Conservation (phyloP, 164 flowering plant species). For the Macadamia tetraphylla region DNA sequence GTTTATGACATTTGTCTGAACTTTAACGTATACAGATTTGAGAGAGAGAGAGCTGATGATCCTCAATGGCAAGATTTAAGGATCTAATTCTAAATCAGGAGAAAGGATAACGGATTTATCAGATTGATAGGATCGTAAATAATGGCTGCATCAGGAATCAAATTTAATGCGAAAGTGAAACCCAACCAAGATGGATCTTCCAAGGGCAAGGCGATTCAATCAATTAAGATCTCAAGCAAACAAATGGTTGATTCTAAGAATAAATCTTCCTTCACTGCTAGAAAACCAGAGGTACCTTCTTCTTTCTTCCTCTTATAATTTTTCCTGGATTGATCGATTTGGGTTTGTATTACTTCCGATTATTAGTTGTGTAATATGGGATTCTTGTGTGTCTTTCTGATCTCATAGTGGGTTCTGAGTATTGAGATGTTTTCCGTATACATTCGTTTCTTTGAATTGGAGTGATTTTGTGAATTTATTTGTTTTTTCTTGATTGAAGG, state of each 20-base stretch:
- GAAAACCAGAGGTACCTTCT: conserved; percentile 47
- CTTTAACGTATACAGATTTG: no score
- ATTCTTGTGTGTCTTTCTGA: not conserved
- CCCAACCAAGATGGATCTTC: conserved; percentile 32
- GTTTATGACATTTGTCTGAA: no score
- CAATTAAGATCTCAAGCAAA: conserved; percentile 36
- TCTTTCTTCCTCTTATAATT: not conserved
- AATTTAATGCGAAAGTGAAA: conserved; percentile 30
- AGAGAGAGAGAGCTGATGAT: no score
- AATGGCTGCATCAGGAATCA: conserved; percentile 35
- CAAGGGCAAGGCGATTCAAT: conserved; percentile 27
- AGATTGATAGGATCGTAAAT: not conserved
- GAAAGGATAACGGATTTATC: conserved; percentile 6
- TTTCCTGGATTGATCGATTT: not conserved
- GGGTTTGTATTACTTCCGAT: not conserved
- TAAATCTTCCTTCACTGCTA: conserved; percentile 27
- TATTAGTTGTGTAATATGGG: conserved; percentile 4
- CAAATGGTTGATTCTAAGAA: conserved; percentile 29
- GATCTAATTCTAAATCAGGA: not conserved
- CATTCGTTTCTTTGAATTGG: not conserved
- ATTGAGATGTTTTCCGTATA: not conserved
- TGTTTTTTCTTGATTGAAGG: conserved; percentile 38
- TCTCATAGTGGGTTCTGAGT: conserved; percentile 4
- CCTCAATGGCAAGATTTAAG: not conserved
- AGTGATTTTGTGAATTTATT: conserved; percentile 2